Percentiles rank a stretch among this genome's conserved stretches.
Conservation (phyloP, 768 basidiomycete genomes). For the Mycena vitilis region DNA sequence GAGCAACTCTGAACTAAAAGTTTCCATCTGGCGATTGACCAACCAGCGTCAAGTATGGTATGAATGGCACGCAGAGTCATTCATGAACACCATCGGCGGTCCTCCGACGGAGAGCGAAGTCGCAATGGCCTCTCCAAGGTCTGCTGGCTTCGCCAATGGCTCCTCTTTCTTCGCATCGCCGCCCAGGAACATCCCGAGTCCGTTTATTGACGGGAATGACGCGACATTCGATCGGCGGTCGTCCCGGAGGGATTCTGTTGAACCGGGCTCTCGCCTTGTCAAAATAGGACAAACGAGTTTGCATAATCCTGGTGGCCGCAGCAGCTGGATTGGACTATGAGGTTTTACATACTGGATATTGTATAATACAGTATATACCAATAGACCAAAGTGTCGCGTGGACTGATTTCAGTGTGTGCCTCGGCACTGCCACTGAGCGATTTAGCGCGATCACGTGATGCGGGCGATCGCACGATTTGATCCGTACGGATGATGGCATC, state of each 20-base stretch:
- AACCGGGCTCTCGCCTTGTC: slow-evolving; percentile 59
- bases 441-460: not conserved
- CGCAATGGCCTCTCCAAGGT: slow-evolving; percentile 39
- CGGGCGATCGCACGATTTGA: too few relatives aligned
- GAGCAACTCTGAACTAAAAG: slow-evolving; percentile 90
- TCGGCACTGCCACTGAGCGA: too few relatives aligned
- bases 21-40: slow-evolving; percentile 94
- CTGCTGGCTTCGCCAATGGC: slow-evolving; percentile 34
- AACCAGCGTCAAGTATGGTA: slow-evolving; percentile 95
- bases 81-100: slow-evolving; percentile 70
- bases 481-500: not conserved
- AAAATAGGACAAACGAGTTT: slow-evolving; percentile 96
- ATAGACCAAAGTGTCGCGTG: slow-evolving; percentile 2
- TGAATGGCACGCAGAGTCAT: slow-evolving; percentile 98
- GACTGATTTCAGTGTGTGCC: too few relatives aligned
- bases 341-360: not conserved
- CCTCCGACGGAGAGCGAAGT: slow-evolving; percentile 47
- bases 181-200: slow-evolving; percentile 62
- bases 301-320: slow-evolving; percentile 91
- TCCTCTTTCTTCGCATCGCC: slow-evolving; percentile 32
- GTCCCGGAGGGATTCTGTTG: slow-evolving; percentile 27
- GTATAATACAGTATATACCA: too few relatives aligned
- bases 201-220: slow-evolving; percentile 69
- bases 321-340: slow-evolving; percentile 92
- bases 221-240: slow-evolving; percentile 20